Evolutionary conservation across 2,329 filamentous ascomycete genomes (phyloP), one percentile per base, ranked within the genome.

Genomic region (Aspergillus novoparasiticus): DNA sequence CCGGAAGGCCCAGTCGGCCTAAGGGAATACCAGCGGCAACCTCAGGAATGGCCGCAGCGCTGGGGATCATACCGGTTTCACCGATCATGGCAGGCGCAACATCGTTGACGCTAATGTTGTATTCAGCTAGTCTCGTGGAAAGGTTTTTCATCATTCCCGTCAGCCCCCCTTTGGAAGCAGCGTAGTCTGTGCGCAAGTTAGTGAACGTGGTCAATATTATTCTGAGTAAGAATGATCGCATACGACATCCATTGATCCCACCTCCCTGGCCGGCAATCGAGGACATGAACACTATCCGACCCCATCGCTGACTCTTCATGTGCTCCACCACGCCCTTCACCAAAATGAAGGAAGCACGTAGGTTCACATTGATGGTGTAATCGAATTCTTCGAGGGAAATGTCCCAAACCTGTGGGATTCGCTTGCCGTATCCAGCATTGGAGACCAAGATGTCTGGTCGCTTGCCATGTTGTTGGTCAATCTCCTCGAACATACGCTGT

Each of bases 61-160:
- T 81, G 2, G 86, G 85, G 48, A 89, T 86, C 86, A 89, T 86
- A 1, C 85, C 85, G 3, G 85, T 88, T 26, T 85, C 84, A 4
- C 86, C 87, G 66, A 90, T 89, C 86, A 90, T 89, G 3, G 87
- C 88, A 0, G 88, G 88, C 3, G 87, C 86, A n/a, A 90, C 86
- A 66, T 89, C 87, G 63, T 90, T 90, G 61, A 89, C 86, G 16
- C 87, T 88, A 68, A 90, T 87, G 36, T 87, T 87, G 68, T 82
- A 82, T 60, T 83, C 81, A 2, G 86, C 87, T 26, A 89, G 81
- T 53, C 86, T 85, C 0, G 80, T 82, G 0, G 87, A 83, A 34
- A 90, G 79, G 66, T 89, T 90, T 71, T 84, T 86, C 85, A 89
- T 89, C 84, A 90, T 86, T 3, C 85, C 85, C 5, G 84, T 86